Evolutionary conservation across 441 rosid genomes (phyloP), one percentile per base, ranked within the genome.

Genomic region (Erodium texanum): DNA sequence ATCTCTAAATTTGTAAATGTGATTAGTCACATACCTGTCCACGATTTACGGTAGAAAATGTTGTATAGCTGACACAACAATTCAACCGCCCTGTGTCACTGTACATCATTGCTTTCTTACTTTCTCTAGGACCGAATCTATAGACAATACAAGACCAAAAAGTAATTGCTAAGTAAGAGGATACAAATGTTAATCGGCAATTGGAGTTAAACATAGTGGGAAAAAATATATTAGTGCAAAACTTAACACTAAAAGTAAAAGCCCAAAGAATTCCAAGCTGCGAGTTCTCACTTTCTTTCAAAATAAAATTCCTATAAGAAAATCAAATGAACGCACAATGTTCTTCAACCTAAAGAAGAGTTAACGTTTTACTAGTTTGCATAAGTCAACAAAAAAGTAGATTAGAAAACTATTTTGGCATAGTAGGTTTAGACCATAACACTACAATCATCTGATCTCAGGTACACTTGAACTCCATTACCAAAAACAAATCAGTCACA

Each of bases 121-220:
- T 94, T 78, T 94, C 97, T 79, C 97, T 86, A 20, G 99, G 99
- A 70, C 99, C 99, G 79, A 89, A 94, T 64, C 96, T 90, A 81
- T 32, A 32, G 70, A 80, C 19, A 24, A 48, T 23, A 41, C 52
- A 65, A 54, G 64, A 38, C 65, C 62, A 59, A 12, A 50, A 41
- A 18, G 11, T 52, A 2, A 15, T 52, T 18, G 59, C 59, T 52
- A 52, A 52, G n/a, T 52, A 16, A n/a, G 8, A 52, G 5, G 58
- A 15, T 18, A 50, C n/a, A 16, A 52, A 50, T 45, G 59, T 52
- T 38, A 52, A n/a, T n/a, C 59, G 18, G 20, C 19, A 52, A 52
- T 16, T 16, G 11, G 59, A 52, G 18, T 52, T 52, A 52, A 9
- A 52, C 59, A 18, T 11, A 36, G 45, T 38, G 14, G 14, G 14